A percentile compares a stretch with the other conserved stretches of the same genome.
Conservation (phyloP, 257 asterid genomes). For the Hygrophila difformis region DNA sequence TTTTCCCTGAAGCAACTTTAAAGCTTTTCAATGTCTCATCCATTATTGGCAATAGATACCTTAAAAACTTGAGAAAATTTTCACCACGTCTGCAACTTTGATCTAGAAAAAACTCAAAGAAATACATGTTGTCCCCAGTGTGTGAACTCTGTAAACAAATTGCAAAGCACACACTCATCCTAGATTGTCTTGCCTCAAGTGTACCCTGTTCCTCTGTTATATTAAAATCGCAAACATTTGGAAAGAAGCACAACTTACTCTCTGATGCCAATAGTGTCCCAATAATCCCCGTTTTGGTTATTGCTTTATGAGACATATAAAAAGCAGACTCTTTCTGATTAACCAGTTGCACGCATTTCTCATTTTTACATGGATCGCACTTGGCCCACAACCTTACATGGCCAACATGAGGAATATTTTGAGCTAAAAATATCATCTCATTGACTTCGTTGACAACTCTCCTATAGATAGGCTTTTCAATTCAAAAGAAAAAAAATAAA, state of each 20-base stretch:
- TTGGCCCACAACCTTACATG: too few relatives aligned
- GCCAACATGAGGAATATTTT: too few relatives aligned
- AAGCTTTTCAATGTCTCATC: background rate
- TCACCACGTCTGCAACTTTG: background rate
- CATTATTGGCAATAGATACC: slow-evolving; percentile 2
- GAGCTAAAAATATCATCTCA: too few relatives aligned
- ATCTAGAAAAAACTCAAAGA: slow-evolving; percentile 6
- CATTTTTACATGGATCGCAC: too few relatives aligned
- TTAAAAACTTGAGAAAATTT: background rate
- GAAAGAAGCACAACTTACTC: slow-evolving; percentile 1
- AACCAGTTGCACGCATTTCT: too few relatives aligned
- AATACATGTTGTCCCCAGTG: slow-evolving; percentile 6
- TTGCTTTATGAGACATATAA: background rate
- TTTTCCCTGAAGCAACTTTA: slow-evolving; percentile 8
- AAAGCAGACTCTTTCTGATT: too few relatives aligned
- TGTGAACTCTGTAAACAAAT: slow-evolving; percentile 15
- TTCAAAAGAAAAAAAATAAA: too few relatives aligned
- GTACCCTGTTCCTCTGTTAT: slow-evolving; percentile 2
- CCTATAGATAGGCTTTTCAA: too few relatives aligned
- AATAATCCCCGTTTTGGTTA: slow-evolving; percentile 7
- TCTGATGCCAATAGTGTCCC: slow-evolving; percentile 11
- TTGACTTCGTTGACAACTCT: too few relatives aligned
- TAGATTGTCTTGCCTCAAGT: background rate
- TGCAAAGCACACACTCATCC: slow-evolving; percentile 8
- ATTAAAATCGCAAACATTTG: background rate